Conservation (phyloP, 331 rosid genomes). For the Quercus lobata region DNA sequence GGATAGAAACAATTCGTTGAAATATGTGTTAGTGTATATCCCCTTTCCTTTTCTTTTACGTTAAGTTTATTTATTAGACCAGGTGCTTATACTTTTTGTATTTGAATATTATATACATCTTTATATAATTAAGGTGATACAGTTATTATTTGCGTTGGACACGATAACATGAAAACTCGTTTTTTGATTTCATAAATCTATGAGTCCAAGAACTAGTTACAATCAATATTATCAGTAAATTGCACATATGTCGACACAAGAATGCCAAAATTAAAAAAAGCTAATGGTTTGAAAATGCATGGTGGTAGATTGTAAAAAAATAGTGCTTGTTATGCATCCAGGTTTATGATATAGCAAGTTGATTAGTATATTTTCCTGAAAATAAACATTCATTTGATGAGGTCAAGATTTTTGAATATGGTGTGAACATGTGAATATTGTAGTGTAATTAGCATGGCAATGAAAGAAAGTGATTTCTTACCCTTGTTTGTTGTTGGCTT, state of each 20-base stretch:
- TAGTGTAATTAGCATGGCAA: slow-evolving; percentile 20
- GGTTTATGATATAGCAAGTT: not conserved
- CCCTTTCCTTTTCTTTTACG: no score
- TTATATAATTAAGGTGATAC: no score
- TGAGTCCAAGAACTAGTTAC: no score
- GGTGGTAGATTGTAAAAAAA: not conserved
- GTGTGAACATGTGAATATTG: slow-evolving; percentile 17
- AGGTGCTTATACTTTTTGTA: no score
- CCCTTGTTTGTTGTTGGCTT: not conserved
- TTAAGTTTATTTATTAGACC: no score
- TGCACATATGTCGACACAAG: not conserved
- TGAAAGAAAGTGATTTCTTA: slow-evolving; percentile 7
- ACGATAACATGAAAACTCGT: no score
- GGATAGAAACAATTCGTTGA: no score
- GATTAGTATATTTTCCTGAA: not conserved
- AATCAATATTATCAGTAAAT: no score
- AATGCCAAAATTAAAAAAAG: not conserved
- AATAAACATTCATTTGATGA: not conserved
- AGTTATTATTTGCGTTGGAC: no score
- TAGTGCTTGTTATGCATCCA: not conserved
- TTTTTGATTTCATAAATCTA: no score
- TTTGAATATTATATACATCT: no score
- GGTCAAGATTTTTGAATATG: not conserved
- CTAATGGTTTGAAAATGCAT: not conserved
- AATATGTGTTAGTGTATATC: no score